These are phyloP conservation scores for Saussurea involucrata DNA, from an alignment of 129 eudicot genomes.

Conservation along the genomic window DNA sequence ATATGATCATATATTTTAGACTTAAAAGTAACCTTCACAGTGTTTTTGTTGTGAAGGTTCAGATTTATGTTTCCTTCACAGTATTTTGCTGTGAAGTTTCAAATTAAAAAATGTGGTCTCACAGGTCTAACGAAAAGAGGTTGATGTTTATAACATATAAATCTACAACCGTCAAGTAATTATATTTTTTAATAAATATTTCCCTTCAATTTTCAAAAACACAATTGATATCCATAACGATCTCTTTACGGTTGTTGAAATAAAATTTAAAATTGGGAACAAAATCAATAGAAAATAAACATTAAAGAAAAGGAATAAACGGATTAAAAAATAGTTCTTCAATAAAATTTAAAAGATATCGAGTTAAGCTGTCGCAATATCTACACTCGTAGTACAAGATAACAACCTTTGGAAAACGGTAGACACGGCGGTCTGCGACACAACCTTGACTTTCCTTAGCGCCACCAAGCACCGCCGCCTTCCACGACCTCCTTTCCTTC, in stretches of 20 bases:
- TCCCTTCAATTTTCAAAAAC: neutral
- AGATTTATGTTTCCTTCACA: too few relatives aligned
- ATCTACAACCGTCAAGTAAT: too few relatives aligned
- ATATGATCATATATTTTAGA: too few relatives aligned
- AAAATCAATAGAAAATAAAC: neutral
- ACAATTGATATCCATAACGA: neutral
- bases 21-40: too few relatives aligned
- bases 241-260: neutral
- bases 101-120: too few relatives aligned
- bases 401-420: conserved; percentile 43
- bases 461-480: conserved; percentile 10
- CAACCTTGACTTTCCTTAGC: conserved; percentile 18
- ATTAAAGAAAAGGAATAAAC: neutral
- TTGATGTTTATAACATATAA: too few relatives aligned
- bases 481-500: conserved; percentile 12
- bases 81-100: too few relatives aligned
- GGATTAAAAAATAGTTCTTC: neutral
- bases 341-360: neutral
- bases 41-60: too few relatives aligned
- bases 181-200: neutral
- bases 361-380: conserved; percentile 4
- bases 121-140: too few relatives aligned
- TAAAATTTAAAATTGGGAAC: neutral
- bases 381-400: conserved; percentile 32
- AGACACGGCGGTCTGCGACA: conserved; percentile 31